A percentile compares a stretch with the other conserved stretches of the same genome.
These are phyloP conservation scores for Medicago ruthenica DNA, from an alignment of 306 rosid genomes.

Conservation along the genomic window DNA sequence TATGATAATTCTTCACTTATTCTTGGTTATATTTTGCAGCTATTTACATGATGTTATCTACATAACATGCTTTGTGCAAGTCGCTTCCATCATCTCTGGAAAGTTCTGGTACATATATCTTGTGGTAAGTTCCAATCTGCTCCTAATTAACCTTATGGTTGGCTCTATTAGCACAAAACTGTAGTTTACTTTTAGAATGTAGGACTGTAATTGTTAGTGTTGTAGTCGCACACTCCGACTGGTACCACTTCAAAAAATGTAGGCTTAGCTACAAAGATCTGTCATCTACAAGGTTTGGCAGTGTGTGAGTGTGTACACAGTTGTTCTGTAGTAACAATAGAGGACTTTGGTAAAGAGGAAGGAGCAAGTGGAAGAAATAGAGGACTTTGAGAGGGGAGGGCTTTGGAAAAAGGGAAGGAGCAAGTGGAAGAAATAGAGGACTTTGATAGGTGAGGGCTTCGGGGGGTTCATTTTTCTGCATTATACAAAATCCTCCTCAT, in stretches of 20 bases:
- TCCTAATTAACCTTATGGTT: conserved; percentile 24
- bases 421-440: no score
- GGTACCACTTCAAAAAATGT: conserved; percentile 9
- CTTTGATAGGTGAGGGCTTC: no score
- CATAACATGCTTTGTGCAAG: conserved; percentile 94
- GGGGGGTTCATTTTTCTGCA: no score
- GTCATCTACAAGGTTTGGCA: neutral
- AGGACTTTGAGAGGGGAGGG: no score
- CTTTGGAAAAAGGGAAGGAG: no score
- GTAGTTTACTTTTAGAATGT: neutral
- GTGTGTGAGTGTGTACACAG: neutral
- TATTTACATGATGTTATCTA: conserved; percentile 89
- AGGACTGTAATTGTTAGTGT: conserved; percentile 15
- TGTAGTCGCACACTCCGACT: neutral
- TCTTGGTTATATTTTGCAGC: conserved; percentile 53
- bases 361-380: no score
- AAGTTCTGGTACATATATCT: conserved; percentile 88
- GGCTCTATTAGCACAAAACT: conserved; percentile 18
- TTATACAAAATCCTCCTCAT: no score
- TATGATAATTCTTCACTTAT: conserved; percentile 29
- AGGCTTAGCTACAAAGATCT: conserved; percentile 7
- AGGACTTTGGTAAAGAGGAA: no score
- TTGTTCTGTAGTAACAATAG: neutral
- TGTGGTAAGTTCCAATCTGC: conserved; percentile 60
- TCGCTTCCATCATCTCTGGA: conserved; percentile 87